Percentiles rank a stretch among this genome's conserved stretches.
These are phyloP conservation scores for Petasospora rhodanensis DNA, from an alignment of 1,139 yeast species.

Conservation along the genomic window DNA sequence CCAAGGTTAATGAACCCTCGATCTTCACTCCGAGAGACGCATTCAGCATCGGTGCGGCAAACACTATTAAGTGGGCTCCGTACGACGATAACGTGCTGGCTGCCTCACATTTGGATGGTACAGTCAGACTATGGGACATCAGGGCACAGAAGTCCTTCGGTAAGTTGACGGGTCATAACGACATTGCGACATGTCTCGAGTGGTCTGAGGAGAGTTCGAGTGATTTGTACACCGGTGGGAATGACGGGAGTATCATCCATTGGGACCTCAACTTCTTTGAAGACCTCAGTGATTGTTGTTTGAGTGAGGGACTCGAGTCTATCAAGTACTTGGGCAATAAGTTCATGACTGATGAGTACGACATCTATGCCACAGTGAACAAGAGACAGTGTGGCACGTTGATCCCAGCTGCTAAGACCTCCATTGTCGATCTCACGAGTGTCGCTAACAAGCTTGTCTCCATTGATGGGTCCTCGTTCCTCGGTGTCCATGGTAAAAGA, in stretches of 20 bases:
- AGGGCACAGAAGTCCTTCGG: slow-evolving; percentile 54
- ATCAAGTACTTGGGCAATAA: slow-evolving; percentile 36
- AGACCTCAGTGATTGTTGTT: slow-evolving; percentile 36
- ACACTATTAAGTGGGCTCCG: slow-evolving; percentile 60
- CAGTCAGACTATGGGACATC: slow-evolving; percentile 72
- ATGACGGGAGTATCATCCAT: slow-evolving; percentile 67
- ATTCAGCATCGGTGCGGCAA: slow-evolving; percentile 32
- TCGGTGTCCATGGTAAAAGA: slow-evolving; percentile 44
- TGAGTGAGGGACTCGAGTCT: slow-evolving; percentile 45
- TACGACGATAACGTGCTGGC: slow-evolving; percentile 58
- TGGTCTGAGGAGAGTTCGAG: slow-evolving; percentile 49
- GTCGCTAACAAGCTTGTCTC: slow-evolving; percentile 38
- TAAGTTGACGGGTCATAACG: slow-evolving; percentile 52
- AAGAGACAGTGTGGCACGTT: slow-evolving; percentile 59
- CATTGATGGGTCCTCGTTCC: slow-evolving; percentile 49
- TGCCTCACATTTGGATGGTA: slow-evolving; percentile 57
- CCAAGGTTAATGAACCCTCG: slow-evolving; percentile 32
- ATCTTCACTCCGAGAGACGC: slow-evolving; percentile 37
- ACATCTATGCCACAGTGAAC: slow-evolving; percentile 31
- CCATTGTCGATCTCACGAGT: slow-evolving; percentile 37
- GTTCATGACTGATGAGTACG: slow-evolving; percentile 20
- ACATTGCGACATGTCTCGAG: slow-evolving; percentile 49
- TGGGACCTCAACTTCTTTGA: slow-evolving; percentile 53
- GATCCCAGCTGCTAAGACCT: slow-evolving; percentile 53
- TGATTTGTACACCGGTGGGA: slow-evolving; percentile 61